Base-by-base conservation (phyloP, 1,284 basidiomycete species). In the Cryptococcus depauperatus region DNA sequence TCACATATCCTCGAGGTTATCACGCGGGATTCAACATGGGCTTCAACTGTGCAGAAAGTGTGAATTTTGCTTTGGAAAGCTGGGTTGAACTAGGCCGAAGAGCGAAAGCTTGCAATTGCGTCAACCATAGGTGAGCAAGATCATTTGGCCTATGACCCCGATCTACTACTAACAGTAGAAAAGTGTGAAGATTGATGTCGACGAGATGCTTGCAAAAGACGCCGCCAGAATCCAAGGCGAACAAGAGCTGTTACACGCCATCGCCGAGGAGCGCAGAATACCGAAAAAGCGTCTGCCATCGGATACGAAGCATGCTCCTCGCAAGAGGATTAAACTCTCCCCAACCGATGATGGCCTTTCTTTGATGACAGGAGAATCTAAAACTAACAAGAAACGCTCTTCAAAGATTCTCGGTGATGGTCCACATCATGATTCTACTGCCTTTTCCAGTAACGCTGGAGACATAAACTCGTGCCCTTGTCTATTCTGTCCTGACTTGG, bases 11-110 rank as follows among this genome's bases (percentile, higher is more conserved):
- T 0, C 76, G 82, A 33, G 92, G 92, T 8, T 96, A 96, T 68
- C 92, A 96, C 65, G 87, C 90, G 0, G 93, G 93, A 14, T 97
- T 95, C 76, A 98, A 98, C 64, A 75, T 97, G 30, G 95, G 93
- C 13, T 83, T 95, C 66, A 98, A 98, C 64, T 97, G 93, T 61
- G 93, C 93, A 2, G 95, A 98, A 71, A 90, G 85, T 54, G 89
- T 96, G 60, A 98, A 98, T 68, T 98, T 98, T 69, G 95, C 95
- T 0, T 76, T 97, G 22, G 87, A 96, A 18, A 86, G 83, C 48
- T 98, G 93, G 93, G 71, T 97, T 8, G 88, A 93, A 41, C 73
- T 93, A 19, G 93, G 91, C 4, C 75, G 83, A 50, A 79, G 77
- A 51, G 90, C 86, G 1, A 83, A 85, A 58, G 81, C 78, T 2